These are phyloP conservation scores for Aspergillus nomiae DNA, from an alignment of 2,329 filamentous ascomycete genomes.

Conservation along the genomic window DNA sequence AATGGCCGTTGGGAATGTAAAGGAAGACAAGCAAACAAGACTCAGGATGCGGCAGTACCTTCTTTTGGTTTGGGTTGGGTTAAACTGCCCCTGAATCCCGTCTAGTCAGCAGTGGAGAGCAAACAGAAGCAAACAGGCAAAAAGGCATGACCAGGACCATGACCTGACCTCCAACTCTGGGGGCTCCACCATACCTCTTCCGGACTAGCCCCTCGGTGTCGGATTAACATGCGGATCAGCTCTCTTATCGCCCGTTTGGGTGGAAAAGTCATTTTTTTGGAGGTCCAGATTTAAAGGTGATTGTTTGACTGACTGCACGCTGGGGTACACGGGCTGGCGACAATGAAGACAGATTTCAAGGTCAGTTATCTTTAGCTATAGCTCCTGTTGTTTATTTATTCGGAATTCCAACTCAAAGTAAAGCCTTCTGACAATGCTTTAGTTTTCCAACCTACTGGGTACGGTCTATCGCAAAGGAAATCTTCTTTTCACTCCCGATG, in stretches of 20 bases:
- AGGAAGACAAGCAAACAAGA: slow-evolving; percentile 17
- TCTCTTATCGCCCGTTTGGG: slow-evolving; percentile 29
- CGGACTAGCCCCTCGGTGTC: slow-evolving; percentile 28
- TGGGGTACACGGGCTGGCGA: slow-evolving; percentile 30
- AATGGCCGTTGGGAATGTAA: slow-evolving; percentile 15
- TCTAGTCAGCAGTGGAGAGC: slow-evolving; percentile 11
- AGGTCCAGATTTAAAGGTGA: slow-evolving; percentile 8
- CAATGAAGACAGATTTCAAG: slow-evolving; percentile 99
- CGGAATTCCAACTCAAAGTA: not conserved
- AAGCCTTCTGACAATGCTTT: not conserved
- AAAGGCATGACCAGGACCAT: slow-evolving; percentile 13
- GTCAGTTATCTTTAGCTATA: slow-evolving; percentile 49
- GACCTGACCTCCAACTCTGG: slow-evolving; percentile 11
- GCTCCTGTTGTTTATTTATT: not conserved
- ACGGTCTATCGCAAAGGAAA: slow-evolving; percentile 99
- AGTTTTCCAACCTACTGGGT: slow-evolving; percentile 98
- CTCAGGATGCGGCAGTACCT: slow-evolving; percentile 9
- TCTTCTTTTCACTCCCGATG: slow-evolving; percentile 93
- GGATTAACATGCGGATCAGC: slow-evolving; percentile 29
- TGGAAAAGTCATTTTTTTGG: slow-evolving; percentile 24
- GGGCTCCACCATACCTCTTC: slow-evolving; percentile 32
- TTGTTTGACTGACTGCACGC: slow-evolving; percentile 24
- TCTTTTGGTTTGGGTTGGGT: slow-evolving; percentile 19
- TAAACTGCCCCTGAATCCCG: slow-evolving; percentile 36
- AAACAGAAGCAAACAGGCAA: slow-evolving; percentile 17